These are phyloP conservation scores for Fusarium incarnatum DNA, from an alignment of 2,329 filamentous ascomycete species.

Conservation along the genomic window DNA sequence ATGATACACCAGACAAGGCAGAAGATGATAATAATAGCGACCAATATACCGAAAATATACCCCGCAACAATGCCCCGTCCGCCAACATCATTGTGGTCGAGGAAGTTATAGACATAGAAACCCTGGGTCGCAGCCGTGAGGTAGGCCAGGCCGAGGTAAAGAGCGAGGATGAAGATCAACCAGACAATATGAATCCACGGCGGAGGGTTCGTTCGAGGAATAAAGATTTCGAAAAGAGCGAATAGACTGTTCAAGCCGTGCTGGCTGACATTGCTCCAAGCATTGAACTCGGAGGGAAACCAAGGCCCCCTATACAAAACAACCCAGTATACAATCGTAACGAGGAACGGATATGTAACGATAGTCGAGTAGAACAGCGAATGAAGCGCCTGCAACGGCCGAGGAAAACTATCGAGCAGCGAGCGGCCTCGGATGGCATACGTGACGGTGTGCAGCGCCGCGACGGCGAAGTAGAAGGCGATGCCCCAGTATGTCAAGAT, in stretches of 20 bases:
- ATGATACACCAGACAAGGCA: constrained; percentile 63
- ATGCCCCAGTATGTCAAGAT: constrained; percentile 85
- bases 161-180: constrained; percentile 74
- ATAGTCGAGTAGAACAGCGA: constrained; percentile 72
- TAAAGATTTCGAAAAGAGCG: constrained; percentile 78
- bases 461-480: constrained; percentile 79
- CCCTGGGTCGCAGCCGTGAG: constrained; percentile 75
- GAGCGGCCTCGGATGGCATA: constrained; percentile 69
- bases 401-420: constrained; percentile 70
- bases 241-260: constrained; percentile 81
- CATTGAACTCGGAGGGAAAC: constrained; percentile 62
- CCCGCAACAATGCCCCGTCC: constrained; percentile 65
- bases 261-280: constrained; percentile 76
- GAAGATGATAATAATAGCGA: constrained; percentile 65
- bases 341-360: constrained; percentile 73
- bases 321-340: constrained; percentile 78
- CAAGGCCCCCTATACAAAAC: constrained; percentile 66
- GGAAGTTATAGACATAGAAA: constrained; percentile 82
- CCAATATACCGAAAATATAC: constrained; percentile 71
- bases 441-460: constrained; percentile 74
- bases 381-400: constrained; percentile 73
- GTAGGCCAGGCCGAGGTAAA: constrained; percentile 81
- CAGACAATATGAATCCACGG: constrained; percentile 73
- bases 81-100: constrained; percentile 71
- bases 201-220: constrained; percentile 73